Percentiles rank a stretch among this genome's conserved stretches.
phyloP scores from a whole-genome alignment of 2,329 filamentous ascomycete genomes.

The Talaromyces albobiverticillius region DNA sequence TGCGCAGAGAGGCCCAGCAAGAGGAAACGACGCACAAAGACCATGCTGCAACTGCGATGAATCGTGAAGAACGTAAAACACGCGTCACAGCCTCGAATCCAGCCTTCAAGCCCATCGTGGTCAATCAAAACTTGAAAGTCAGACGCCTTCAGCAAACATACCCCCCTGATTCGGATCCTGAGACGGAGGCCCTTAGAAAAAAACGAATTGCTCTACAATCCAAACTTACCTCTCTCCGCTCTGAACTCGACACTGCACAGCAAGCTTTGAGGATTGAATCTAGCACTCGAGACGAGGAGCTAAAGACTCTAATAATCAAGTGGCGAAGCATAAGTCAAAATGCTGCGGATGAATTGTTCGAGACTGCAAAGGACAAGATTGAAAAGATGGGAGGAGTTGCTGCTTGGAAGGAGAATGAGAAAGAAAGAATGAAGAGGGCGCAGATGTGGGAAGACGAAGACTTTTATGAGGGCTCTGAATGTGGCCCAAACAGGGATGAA shows the following conservation, averaged over 20 bases:
- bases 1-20: conserved; percentile 41
- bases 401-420: conserved; percentile 53
- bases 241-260: conserved; percentile 48
- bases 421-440: conserved; percentile 43
- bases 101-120: neutral
- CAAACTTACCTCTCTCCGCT: conserved; percentile 28
- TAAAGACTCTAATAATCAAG: conserved; percentile 55
- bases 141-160: neutral
- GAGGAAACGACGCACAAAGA: neutral
- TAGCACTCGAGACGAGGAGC: conserved; percentile 50
- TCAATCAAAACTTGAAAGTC: neutral
- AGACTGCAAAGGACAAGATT: conserved; percentile 57
- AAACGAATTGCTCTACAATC: conserved; percentile 32
- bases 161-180: conserved; percentile 21
- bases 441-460: conserved; percentile 32
- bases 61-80: neutral
- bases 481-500: conserved; percentile 31
- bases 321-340: conserved; percentile 61
- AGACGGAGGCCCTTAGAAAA: conserved; percentile 34
- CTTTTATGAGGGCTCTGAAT: conserved; percentile 35
- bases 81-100: neutral
- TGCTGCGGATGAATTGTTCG: conserved; percentile 68
- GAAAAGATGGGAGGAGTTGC: conserved; percentile 62
- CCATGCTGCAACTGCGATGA: neutral
- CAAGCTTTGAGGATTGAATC: conserved; percentile 54